These are phyloP conservation scores for Neonectria magnoliae DNA, from an alignment of 2,329 filamentous ascomycete genomes.

Conservation along the genomic window DNA sequence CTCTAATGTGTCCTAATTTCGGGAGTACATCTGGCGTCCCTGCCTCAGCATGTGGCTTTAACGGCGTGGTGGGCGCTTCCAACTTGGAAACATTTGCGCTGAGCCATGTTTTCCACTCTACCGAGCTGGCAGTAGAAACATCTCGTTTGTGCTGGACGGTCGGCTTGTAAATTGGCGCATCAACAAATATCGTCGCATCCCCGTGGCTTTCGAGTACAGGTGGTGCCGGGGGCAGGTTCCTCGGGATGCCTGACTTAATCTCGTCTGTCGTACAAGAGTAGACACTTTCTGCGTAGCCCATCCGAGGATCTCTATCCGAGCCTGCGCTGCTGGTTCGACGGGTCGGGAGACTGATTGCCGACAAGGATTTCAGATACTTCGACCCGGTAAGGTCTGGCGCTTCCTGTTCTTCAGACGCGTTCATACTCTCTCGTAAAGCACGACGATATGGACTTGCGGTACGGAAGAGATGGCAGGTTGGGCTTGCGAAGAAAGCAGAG, in stretches of 20 bases:
- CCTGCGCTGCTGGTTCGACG: constrained; percentile 52
- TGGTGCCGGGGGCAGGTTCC: not conserved
- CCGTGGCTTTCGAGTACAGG: constrained; percentile 13
- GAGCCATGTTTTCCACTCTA: constrained; percentile 66
- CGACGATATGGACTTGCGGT: constrained; percentile 66
- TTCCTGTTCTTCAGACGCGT: constrained; percentile 45
- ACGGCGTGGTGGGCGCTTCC: constrained; percentile 43
- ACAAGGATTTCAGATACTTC: constrained; percentile 54
- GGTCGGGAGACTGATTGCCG: constrained; percentile 51
- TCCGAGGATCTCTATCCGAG: constrained; percentile 52
- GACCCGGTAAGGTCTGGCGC: constrained; percentile 42
- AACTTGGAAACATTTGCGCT: constrained; percentile 62
- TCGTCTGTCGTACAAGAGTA: constrained; percentile 53
- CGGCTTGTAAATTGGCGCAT: constrained; percentile 28
- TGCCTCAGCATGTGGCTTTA: constrained; percentile 13
- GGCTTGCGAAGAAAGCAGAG: constrained; percentile 64
- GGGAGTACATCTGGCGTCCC: constrained; percentile 21
- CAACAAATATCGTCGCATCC: constrained; percentile 13
- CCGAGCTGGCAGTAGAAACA: constrained; percentile 56
- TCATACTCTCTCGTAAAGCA: constrained; percentile 59
- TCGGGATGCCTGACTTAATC: constrained; percentile 14
- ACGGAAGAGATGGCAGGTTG: constrained; percentile 61
- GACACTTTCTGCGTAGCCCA: constrained; percentile 58
- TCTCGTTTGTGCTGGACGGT: constrained; percentile 47
- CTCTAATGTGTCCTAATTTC: constrained; percentile 56